Evolutionary conservation across 1,284 basidiomycete genomes (phyloP).

Genomic region (Sporisorium sorghi): DNA sequence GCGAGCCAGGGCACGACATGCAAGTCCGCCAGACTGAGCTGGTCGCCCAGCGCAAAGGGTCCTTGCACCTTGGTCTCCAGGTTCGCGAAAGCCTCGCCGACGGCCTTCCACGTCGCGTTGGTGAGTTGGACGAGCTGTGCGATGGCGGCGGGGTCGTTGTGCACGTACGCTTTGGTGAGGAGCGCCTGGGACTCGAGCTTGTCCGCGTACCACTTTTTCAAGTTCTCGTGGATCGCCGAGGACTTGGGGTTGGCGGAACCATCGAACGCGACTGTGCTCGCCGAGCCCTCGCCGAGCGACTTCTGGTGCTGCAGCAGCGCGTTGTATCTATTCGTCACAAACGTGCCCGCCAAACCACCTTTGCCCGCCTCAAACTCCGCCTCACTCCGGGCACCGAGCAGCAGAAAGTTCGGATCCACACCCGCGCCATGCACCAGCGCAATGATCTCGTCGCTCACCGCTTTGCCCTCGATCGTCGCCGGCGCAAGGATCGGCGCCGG

Average conservation of each 20-base stretch:
- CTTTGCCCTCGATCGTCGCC: conserved; percentile 80
- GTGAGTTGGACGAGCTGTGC: conserved; percentile 70
- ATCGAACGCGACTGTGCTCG: conserved; percentile 74
- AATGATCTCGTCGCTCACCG: conserved; percentile 76
- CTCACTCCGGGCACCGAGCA: conserved; percentile 65
- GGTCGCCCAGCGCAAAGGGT: conserved; percentile 79
- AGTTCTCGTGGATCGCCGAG: conserved; percentile 33
- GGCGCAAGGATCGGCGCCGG: conserved; percentile 83
- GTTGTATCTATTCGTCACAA: conserved; percentile 71
- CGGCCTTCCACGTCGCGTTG: conserved; percentile 71
- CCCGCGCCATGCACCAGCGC: conserved; percentile 74
- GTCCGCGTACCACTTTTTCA: conserved; percentile 70
- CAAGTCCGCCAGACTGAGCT: conserved; percentile 82
- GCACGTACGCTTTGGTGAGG: conserved; percentile 69
- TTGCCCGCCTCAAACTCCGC: conserved; percentile 69
- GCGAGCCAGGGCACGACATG: conserved; percentile 83
- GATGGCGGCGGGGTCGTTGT: conserved; percentile 16
- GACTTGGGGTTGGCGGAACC: conserved; percentile 66
- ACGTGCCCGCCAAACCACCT: conserved; percentile 66
- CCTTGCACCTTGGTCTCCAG: conserved; percentile 77
- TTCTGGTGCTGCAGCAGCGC: conserved; percentile 75
- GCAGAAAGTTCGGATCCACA: conserved; percentile 72
- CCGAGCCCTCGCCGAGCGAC: conserved; percentile 71
- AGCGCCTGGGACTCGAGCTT: conserved; percentile 69
- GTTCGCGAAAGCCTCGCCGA: conserved; percentile 72